phyloP scores from a whole-genome alignment of 73 alveolate species.

The Urostyla sp. region DNA sequence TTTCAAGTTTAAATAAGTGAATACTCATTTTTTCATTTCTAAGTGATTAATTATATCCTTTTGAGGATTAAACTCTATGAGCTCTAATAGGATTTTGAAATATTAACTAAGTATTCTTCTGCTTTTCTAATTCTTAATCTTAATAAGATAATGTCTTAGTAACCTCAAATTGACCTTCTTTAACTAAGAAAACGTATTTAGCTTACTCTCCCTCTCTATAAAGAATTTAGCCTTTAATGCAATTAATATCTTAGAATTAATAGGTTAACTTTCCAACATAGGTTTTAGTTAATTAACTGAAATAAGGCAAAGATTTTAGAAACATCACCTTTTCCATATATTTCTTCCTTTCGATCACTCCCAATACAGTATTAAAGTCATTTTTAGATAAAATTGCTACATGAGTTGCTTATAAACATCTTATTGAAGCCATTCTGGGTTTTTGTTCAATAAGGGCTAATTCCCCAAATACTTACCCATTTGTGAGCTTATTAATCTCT shows the following conservation, averaged over 20 bases:
- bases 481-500: constrained; percentile 18
- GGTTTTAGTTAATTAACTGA: constrained; percentile 32
- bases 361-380: constrained; percentile 41
- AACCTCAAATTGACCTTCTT: constrained; percentile 62
- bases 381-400: constrained; percentile 48
- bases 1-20: constrained; percentile 37
- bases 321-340: constrained; percentile 21
- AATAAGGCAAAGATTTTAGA: constrained; percentile 16
- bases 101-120: constrained; percentile 4
- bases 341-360: constrained; percentile 46
- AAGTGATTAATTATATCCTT: background rate
- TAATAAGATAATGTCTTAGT: too few species aligned
- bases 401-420: constrained; percentile 37
- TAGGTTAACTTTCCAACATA: constrained; percentile 35
- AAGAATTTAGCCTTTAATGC: constrained; percentile 24
- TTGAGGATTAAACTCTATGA: constrained; percentile 18
- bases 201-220: constrained; percentile 66
- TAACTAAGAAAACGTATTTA: constrained; percentile 43
- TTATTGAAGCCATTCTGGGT: constrained; percentile 64
- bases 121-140: background rate
- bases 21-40: constrained; percentile 67
- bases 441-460: constrained; percentile 48
- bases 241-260: constrained; percentile 8
- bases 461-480: constrained; percentile 72
- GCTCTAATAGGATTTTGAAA: constrained; percentile 28